These are phyloP conservation scores for Rhododendron vialii DNA, from an alignment of 148 eudicot species.

Conservation along the genomic window DNA sequence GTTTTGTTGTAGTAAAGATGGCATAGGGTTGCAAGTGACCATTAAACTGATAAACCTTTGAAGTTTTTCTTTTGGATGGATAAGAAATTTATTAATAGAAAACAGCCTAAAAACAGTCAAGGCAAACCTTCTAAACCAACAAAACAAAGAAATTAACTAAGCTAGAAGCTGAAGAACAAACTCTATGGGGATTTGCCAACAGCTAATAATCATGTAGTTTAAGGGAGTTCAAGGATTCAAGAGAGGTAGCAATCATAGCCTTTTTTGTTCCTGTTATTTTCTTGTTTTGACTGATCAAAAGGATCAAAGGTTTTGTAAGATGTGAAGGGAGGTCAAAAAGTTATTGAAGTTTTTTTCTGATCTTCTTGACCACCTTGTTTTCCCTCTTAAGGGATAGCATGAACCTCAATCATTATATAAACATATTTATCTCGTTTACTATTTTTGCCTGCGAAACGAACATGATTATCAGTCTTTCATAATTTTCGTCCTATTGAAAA, in stretches of 20 bases:
- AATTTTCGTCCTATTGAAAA: background rate
- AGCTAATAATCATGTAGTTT: background rate
- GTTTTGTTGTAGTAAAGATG: background rate
- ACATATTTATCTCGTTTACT: background rate
- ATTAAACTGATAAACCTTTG: background rate
- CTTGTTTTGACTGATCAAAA: background rate
- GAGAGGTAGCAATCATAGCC: background rate
- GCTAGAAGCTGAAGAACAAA: background rate
- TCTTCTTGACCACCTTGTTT: background rate
- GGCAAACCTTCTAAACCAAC: background rate
- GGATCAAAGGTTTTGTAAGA: background rate
- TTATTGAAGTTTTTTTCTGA: background rate
- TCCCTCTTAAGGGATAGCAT: background rate
- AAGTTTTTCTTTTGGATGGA: background rate
- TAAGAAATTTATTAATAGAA: background rate
- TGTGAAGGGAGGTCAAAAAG: background rate
- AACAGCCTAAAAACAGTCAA: background rate
- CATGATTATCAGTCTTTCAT: background rate
- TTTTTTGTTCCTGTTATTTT: background rate
- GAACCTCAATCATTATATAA: background rate
- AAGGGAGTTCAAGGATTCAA: background rate
- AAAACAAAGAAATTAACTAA: background rate
- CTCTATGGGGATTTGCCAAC: background rate
- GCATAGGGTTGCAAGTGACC: background rate
- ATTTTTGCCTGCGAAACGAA: background rate